Base-by-base conservation (phyloP, 2,329 filamentous ascomycete genomes). In the Scytalidium sp. region DNA sequence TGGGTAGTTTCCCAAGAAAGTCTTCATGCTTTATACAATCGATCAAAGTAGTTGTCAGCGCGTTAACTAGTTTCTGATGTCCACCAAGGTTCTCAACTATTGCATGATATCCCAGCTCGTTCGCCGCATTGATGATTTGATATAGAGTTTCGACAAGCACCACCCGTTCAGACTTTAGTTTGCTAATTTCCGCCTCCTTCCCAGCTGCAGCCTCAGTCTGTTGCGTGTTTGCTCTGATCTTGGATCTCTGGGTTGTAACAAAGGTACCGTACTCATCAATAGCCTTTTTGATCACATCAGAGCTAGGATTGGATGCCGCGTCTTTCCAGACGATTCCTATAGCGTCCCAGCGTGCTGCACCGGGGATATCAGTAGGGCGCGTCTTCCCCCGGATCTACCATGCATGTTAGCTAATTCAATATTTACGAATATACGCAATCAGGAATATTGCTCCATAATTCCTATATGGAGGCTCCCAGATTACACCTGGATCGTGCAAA, bases 51-150 rank as follows among this genome's bases (percentile, higher is more conserved):
- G 78, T 78, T 45, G 78, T 75, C 43, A 85, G 67, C 43, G 74
- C 76, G 43, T 75, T 72, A 29, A 83, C 73, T 47, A 84, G 67
- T 57, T 80, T 83, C 44, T 76, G 72, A 58, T 84, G 78, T 13
- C 74, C 74, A 8, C 80, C 80, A 29, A 84, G 68, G 48, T 83
- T 82, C 56, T 80, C 76, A 36, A 84, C 64, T 13, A 83, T 76
- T 19, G 74, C 71, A 41, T 74, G 71, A 60, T 83, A 78, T 11
- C 79, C 80, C 64, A 75, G 75, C 20, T 74, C 70, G 46, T 79
- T 71, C 1, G 78, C 79, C 10, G 77, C 73, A 53, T 83, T 74
- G 43, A 83, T 68, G 2, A 78, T 75, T 46, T 72, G 65, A 54
- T 72, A 75, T 4, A 84, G 67, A 3, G 74, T 68, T 36, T 78